Evolutionary conservation across 768 basidiomycete genomes (phyloP).

Genomic region (Podaxis rugospora): DNA sequence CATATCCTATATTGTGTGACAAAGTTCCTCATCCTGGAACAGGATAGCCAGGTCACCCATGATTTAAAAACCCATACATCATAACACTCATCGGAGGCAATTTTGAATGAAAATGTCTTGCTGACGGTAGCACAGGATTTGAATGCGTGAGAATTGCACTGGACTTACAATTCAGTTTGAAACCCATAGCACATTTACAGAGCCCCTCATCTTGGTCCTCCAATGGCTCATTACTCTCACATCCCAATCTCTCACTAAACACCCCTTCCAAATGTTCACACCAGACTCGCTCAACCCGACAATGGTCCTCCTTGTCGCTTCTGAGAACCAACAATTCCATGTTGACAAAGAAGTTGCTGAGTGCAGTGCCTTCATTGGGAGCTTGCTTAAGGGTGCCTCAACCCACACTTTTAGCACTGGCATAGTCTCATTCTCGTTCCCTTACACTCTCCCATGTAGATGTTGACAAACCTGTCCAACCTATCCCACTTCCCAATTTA

Average conservation of each 20-base stretch:
- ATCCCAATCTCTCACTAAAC: constrained; percentile 12
- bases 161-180: too few relatives aligned
- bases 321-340: constrained; percentile 92
- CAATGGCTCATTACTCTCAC: constrained; percentile 17
- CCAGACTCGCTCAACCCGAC: constrained; percentile 11
- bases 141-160: too few relatives aligned
- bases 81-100: too few relatives aligned
- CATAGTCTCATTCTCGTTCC: constrained; percentile 10
- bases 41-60: too few relatives aligned
- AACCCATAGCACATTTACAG: too few relatives aligned
- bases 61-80: too few relatives aligned
- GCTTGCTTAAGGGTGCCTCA: constrained; percentile 93
- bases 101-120: too few relatives aligned
- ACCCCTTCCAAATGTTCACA: constrained; percentile 4
- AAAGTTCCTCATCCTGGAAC: too few relatives aligned
- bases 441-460: constrained; percentile 43
- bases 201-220: too few relatives aligned
- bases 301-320: constrained; percentile 88
- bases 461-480: constrained; percentile 90
- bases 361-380: constrained; percentile 95
- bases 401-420: constrained; percentile 4
- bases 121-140: too few relatives aligned
- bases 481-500: constrained; percentile 93
- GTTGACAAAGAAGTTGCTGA: constrained; percentile 94
- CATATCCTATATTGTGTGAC: too few relatives aligned